These are phyloP conservation scores for Pancytospora philotis DNA, from an alignment of 371 early-diverging fungal species.

Conservation along the genomic window DNA sequence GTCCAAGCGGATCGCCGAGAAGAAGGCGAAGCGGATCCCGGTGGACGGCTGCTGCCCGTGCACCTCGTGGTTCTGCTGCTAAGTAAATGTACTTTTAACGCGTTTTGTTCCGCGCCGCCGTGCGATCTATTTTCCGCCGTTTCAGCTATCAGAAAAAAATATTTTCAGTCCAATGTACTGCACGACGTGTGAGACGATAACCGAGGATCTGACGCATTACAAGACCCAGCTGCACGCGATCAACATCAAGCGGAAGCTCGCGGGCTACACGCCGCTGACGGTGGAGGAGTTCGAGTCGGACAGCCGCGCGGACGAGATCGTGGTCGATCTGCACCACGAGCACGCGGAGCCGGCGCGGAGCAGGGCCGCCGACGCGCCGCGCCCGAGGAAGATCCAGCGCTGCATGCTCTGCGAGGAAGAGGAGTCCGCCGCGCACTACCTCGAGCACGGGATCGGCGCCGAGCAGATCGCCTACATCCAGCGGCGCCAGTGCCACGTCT, in stretches of 20 bases:
- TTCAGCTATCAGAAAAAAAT: too few species aligned
- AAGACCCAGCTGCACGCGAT: slow-evolving; percentile 4
- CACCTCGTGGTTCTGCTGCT: too few species aligned
- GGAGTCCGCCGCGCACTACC: not conserved
- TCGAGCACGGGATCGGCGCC: not conserved
- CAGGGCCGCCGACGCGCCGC: not conserved
- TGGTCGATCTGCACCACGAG: not conserved
- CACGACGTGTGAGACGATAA: not conserved
- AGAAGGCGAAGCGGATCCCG: slow-evolving; percentile 9
- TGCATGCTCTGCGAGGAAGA: not conserved
- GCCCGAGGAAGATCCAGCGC: not conserved
- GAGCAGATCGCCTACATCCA: slow-evolving; percentile 4
- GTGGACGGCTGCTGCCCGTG: slow-evolving; percentile 3
- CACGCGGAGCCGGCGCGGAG: not conserved
- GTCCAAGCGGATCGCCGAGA: slow-evolving; percentile 44
- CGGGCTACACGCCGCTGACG: not conserved
- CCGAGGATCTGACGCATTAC: not conserved
- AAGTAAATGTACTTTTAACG: too few species aligned
- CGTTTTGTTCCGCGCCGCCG: too few species aligned
- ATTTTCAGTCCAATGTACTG: too few species aligned
- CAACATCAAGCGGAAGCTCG: not conserved
- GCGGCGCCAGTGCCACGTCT: not conserved
- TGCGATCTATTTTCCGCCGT: too few species aligned
- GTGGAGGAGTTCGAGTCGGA: not conserved
- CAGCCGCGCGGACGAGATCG: not conserved